Conservation (phyloP, 495 filamentous ascomycete genomes). For the Massariosphaeria phaeospora region DNA sequence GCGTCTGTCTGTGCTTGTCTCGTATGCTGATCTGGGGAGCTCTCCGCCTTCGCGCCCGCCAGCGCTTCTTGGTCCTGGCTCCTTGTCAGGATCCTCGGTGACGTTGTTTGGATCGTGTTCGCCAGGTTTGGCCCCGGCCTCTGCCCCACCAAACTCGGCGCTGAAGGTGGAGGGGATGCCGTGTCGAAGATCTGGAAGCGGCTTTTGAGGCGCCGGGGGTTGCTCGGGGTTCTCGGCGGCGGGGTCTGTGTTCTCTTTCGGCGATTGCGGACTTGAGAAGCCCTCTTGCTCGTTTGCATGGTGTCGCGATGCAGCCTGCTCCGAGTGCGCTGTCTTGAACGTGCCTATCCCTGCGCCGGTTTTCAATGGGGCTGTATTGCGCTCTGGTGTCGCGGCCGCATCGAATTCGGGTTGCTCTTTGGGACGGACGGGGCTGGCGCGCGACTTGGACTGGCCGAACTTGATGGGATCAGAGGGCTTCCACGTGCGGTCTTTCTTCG, state of each 20-base stretch:
- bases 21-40: conserved; percentile 77
- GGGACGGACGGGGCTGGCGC: conserved; percentile 10
- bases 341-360: neutral
- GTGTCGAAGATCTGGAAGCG: conserved; percentile 81
- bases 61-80: conserved; percentile 9
- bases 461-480: conserved; percentile 22
- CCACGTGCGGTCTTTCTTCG: conserved; percentile 28
- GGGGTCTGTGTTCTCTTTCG: conserved; percentile 15
- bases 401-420: conserved; percentile 22
- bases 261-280: conserved; percentile 12
- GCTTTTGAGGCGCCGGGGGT: conserved; percentile 44
- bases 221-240: conserved; percentile 22
- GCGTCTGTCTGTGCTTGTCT: conserved; percentile 81
- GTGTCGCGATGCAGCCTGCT: neutral
- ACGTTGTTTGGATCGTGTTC: conserved; percentile 27
- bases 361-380: conserved; percentile 13
- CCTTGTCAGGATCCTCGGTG: conserved; percentile 28
- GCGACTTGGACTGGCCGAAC: conserved; percentile 12
- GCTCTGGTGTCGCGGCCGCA: conserved; percentile 13
- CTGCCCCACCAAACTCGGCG: conserved; percentile 54
- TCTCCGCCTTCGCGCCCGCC: conserved; percentile 43
- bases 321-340: neutral
- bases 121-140: neutral
- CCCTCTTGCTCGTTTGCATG: conserved; percentile 16
- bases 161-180: conserved; percentile 83